Percentiles rank a stretch among this genome's conserved stretches.
Conservation (phyloP, 805 yeast genomes). For the Candida chauliodis region DNA sequence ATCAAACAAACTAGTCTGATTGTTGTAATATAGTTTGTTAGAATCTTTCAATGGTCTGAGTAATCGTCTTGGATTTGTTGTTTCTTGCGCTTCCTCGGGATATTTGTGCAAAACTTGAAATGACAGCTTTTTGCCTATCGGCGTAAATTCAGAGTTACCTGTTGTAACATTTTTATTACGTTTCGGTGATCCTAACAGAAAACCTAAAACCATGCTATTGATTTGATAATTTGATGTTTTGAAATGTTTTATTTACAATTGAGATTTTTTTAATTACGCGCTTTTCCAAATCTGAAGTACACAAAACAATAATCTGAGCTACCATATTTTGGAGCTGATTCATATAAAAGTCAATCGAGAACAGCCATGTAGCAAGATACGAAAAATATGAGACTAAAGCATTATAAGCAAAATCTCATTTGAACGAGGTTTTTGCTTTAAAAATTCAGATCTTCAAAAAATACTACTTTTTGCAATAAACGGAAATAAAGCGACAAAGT, state of each 20-base stretch:
- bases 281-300: too few species aligned
- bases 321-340: too few species aligned
- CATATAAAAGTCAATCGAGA: too few species aligned
- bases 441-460: too few species aligned
- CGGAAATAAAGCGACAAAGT: too few species aligned
- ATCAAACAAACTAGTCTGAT: conserved; percentile 6
- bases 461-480: too few species aligned
- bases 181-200: conserved; percentile 4
- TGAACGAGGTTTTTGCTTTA: too few species aligned
- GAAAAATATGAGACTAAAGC: too few species aligned
- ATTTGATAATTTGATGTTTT: too few species aligned
- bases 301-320: too few species aligned
- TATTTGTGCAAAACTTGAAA: conserved; percentile 10
- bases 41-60: conserved; percentile 7
- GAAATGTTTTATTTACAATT: neutral
- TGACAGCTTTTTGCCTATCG: conserved; percentile 8
- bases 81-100: conserved; percentile 4
- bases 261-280: conserved; percentile 4
- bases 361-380: too few species aligned
- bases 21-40: neutral
- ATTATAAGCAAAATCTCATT: too few species aligned
- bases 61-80: conserved; percentile 3
- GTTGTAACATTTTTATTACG: neutral
- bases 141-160: conserved; percentile 7
- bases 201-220: conserved; percentile 4